Percentiles rank a stretch among this genome's conserved stretches.
These are phyloP conservation scores for Obelidium mucronatum DNA, from an alignment of 192 early-diverging fungal genomes.

Conservation along the genomic window DNA sequence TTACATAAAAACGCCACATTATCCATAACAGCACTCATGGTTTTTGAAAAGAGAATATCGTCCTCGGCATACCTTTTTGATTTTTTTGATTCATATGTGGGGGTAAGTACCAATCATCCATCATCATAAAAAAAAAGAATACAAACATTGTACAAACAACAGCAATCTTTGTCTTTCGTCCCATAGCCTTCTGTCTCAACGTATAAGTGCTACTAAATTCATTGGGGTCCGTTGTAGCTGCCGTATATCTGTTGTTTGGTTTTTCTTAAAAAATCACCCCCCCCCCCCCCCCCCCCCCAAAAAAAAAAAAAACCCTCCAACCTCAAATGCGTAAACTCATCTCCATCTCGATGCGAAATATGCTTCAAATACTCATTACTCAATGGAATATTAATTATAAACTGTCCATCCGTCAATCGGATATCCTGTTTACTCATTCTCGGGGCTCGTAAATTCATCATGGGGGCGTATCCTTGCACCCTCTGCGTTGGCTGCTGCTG, in stretches of 20 bases:
- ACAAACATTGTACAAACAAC: conserved; percentile 54
- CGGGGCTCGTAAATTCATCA: background rate
- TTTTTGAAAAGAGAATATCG: conserved; percentile 67
- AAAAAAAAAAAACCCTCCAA: too few species aligned
- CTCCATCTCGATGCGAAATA: conserved; percentile 52
- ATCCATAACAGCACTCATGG: conserved; percentile 68
- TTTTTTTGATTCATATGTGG: too few species aligned
- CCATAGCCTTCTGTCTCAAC: conserved; percentile 60
- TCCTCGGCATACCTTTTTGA: conserved; percentile 70
- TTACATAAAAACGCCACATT: conserved; percentile 73
- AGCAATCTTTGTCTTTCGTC: conserved; percentile 70
- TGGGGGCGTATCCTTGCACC: conserved; percentile 2
- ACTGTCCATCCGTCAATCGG: conserved; percentile 33
- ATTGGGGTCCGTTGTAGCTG: conserved; percentile 72
- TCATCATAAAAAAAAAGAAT: conserved; percentile 78
- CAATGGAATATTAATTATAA: conserved; percentile 52
- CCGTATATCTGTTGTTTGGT: too few species aligned
- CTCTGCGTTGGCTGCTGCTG: background rate
- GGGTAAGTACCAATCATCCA: too few species aligned
- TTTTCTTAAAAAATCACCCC: too few species aligned
- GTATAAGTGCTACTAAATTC: conserved; percentile 68
- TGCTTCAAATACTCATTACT: conserved; percentile 51
- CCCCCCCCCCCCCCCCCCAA: too few species aligned
- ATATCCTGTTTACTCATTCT: conserved; percentile 37
- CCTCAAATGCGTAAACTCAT: conserved; percentile 77